A percentile compares a stretch with the other conserved stretches of the same genome.
Evolutionary conservation across 176 grass and related monocot genomes (phyloP).

Genomic region (Oryza longistaminata): DNA sequence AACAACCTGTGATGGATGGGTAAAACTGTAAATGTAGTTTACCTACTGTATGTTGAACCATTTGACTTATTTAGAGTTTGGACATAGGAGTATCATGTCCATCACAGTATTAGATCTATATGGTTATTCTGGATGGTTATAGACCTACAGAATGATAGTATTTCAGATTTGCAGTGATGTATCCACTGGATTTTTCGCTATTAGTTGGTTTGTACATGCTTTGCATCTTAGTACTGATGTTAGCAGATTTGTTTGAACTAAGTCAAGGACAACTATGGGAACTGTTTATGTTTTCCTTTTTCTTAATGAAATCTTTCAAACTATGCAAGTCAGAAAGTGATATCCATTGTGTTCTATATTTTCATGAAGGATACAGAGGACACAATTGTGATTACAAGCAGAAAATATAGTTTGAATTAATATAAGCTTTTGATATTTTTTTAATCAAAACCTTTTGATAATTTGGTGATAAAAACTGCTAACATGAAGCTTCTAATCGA

Average conservation of each 20-base stretch:
- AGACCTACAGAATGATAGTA: not conserved
- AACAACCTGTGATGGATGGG: not conserved
- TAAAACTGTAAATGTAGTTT: not conserved
- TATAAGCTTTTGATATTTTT: slow-evolving; percentile 3
- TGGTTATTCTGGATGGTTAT: slow-evolving; percentile 1
- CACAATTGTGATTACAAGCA: not conserved
- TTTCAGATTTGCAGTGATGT: not conserved
- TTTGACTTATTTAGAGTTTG: not conserved
- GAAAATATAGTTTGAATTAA: slow-evolving; percentile 20
- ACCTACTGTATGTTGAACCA: not conserved
- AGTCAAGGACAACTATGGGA: not conserved
- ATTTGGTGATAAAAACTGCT: slow-evolving; percentile 5
- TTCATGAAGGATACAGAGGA: not conserved
- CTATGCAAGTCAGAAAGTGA: slow-evolving; percentile 7
- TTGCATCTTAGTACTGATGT: slow-evolving; percentile 17
- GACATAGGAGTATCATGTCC: not conserved
- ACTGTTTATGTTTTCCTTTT: slow-evolving; percentile 2
- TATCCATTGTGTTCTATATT: not conserved
- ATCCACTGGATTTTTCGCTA: not conserved
- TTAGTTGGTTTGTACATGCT: slow-evolving; percentile 3
- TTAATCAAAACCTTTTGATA: not conserved
- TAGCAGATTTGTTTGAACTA: not conserved
- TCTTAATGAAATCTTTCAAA: not conserved
- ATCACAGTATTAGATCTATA: not conserved
- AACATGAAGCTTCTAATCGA: slow-evolving; percentile 17